Evolutionary conservation across 257 asterid species (phyloP).

Genomic region (Perilla frutescens): DNA sequence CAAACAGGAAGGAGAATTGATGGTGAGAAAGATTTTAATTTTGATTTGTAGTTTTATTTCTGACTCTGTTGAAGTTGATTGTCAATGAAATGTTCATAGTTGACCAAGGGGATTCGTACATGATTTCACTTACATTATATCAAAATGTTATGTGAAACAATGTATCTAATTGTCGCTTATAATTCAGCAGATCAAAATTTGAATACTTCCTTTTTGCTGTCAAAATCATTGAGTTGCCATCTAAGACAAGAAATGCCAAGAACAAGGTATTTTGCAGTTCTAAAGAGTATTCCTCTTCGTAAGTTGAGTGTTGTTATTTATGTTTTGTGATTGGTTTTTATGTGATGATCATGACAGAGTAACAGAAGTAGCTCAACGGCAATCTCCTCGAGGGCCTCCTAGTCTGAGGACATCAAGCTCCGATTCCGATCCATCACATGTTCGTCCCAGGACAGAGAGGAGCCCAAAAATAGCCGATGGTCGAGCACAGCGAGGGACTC

Average conservation of each 20-base stretch:
- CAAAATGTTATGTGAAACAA: not conserved
- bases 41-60: not conserved
- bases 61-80: not conserved
- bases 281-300: not conserved
- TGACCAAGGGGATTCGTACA: not conserved
- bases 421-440: conserved; percentile 65
- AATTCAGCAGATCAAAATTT: conserved; percentile 27
- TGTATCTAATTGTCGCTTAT: not conserved
- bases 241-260: conserved; percentile 34
- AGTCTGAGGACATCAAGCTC: conserved; percentile 38
- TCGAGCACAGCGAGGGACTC: conserved; percentile 63
- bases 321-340: not conserved
- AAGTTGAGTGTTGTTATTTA: not conserved
- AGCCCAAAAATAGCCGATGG: conserved; percentile 64
- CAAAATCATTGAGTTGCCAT: not conserved
- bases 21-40: not conserved
- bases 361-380: conserved; percentile 39
- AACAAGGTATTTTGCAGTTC: conserved; percentile 38
- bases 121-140: not conserved
- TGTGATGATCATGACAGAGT: conserved; percentile 21
- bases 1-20: not conserved
- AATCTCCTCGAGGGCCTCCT: conserved; percentile 37
- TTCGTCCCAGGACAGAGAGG: conserved; percentile 59
- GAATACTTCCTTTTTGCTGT: not conserved
- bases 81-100: not conserved